Conservation (phyloP, 2,329 filamentous ascomycete species). For the Keithomyces neogunnii region DNA sequence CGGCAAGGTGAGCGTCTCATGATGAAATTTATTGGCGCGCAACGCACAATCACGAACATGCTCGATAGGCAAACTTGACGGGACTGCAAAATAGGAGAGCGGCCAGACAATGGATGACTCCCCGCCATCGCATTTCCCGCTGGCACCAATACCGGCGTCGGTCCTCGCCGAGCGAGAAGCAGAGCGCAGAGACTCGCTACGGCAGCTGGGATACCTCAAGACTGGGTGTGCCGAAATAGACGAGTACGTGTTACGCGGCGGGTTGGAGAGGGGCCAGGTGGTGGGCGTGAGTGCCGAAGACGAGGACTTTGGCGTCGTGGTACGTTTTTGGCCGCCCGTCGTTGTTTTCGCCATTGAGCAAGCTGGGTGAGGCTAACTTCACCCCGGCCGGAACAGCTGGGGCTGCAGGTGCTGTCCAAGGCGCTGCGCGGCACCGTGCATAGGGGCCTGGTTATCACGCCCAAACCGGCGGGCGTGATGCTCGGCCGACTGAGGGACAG, state of each 20-base stretch:
- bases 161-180: slow-evolving; percentile 31
- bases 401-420: slow-evolving; percentile 37
- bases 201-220: slow-evolving; percentile 20
- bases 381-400: slow-evolving; percentile 25
- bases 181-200: slow-evolving; percentile 22
- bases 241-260: slow-evolving; percentile 35
- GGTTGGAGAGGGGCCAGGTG: slow-evolving; percentile 41
- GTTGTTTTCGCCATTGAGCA: not conserved
- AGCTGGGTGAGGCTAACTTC: too few relatives aligned
- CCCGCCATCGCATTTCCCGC: slow-evolving; percentile 35
- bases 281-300: slow-evolving; percentile 47
- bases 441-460: slow-evolving; percentile 38
- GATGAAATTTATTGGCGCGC: too few relatives aligned
- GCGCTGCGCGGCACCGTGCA: slow-evolving; percentile 21
- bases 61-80: too few relatives aligned
- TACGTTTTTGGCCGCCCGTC: slow-evolving; percentile 19
- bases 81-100: not conserved
- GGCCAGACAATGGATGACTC: slow-evolving; percentile 10
- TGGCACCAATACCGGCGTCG: slow-evolving; percentile 36
- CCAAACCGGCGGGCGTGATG: slow-evolving; percentile 31
- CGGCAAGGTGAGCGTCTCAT: too few relatives aligned
- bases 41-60: too few relatives aligned
- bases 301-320: slow-evolving; percentile 37
- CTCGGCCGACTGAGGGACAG: slow-evolving; percentile 33
- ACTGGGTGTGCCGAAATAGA: slow-evolving; percentile 43